These are phyloP conservation scores for Butyriboletus loyo DNA, from an alignment of 768 basidiomycete species.

Conservation along the genomic window DNA sequence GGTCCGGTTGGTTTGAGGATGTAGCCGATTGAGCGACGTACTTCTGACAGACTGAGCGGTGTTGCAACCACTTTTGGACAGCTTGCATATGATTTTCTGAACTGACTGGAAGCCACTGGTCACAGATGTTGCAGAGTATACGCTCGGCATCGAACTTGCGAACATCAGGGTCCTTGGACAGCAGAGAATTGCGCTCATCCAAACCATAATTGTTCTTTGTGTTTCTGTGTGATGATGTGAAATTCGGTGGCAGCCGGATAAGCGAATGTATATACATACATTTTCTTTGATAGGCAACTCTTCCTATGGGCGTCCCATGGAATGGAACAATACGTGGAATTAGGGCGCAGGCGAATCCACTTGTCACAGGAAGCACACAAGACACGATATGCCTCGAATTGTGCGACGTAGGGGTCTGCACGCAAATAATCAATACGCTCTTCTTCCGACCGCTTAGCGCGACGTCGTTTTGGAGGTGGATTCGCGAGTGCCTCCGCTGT, in stretches of 20 bases:
- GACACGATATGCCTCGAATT: constrained; percentile 78
- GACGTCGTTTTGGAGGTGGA: constrained; percentile 59
- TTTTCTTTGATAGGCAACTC: constrained; percentile 76
- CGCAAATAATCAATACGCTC: constrained; percentile 70
- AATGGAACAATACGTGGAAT: constrained; percentile 85
- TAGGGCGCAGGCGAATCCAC: constrained; percentile 82
- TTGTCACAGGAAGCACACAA: constrained; percentile 79
- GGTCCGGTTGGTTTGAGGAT: constrained; percentile 15
- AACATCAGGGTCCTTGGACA: constrained; percentile 66
- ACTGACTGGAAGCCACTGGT: constrained; percentile 61
- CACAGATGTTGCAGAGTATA: constrained; percentile 65
- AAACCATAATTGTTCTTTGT: constrained; percentile 56
- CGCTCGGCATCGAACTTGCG: constrained; percentile 75
- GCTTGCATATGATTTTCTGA: constrained; percentile 59
- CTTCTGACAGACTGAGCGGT: constrained; percentile 55
- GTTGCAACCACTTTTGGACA: constrained; percentile 63
- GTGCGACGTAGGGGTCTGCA: constrained; percentile 72
- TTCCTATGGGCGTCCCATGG: constrained; percentile 86
- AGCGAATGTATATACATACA: constrained; percentile 40
- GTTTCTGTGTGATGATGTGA: constrained; percentile 15
- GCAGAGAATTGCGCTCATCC: constrained; percentile 56
- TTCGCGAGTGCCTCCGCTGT: constrained; percentile 42
- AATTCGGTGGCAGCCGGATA: constrained; percentile 5
- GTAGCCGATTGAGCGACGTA: constrained; percentile 7
- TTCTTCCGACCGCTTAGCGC: constrained; percentile 75